Evolutionary conservation across 345 rosid species (phyloP).

Genomic region (Rhodamnia rubescens): DNA sequence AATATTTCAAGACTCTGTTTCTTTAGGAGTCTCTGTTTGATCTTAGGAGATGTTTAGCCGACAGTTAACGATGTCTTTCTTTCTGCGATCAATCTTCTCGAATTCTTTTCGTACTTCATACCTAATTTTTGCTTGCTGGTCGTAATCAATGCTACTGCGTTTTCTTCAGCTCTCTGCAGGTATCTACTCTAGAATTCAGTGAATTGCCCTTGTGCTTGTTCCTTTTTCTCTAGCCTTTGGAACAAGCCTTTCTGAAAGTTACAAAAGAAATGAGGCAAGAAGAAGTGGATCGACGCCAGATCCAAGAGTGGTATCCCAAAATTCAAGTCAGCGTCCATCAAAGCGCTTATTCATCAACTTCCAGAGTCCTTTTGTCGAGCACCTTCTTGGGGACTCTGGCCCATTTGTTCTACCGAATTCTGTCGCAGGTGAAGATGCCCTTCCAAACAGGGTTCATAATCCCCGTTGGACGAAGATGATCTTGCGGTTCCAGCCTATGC

Average conservation of each 20-base stretch:
- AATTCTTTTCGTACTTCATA: neutral
- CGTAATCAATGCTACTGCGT: accelerated
- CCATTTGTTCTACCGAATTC: slow-evolving; percentile 69
- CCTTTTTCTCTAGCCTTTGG: too few relatives aligned
- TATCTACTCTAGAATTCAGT: neutral
- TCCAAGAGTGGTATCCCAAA: slow-evolving; percentile 86
- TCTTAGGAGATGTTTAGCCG: neutral
- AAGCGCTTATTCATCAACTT: slow-evolving; percentile 55
- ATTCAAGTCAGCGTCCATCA: slow-evolving; percentile 53
- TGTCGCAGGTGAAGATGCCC: slow-evolving; percentile 50
- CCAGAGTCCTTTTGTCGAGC: slow-evolving; percentile 65
- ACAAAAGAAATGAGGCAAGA: slow-evolving; percentile 52
- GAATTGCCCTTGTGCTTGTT: neutral
- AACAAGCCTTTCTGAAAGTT: too few relatives aligned
- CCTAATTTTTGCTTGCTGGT: neutral
- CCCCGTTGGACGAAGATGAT: slow-evolving; percentile 66
- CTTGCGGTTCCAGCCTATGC: slow-evolving; percentile 42
- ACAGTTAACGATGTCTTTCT: neutral
- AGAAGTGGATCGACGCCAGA: slow-evolving; percentile 70
- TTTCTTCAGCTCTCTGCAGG: neutral
- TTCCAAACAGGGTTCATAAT: slow-evolving; percentile 64
- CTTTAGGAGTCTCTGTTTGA: neutral
- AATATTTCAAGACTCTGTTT: neutral
- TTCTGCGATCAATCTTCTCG: neutral
- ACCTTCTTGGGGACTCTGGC: slow-evolving; percentile 61